Evolutionary conservation across 441 rosid genomes (phyloP).

Genomic region (Adansonia madagascariensis): DNA sequence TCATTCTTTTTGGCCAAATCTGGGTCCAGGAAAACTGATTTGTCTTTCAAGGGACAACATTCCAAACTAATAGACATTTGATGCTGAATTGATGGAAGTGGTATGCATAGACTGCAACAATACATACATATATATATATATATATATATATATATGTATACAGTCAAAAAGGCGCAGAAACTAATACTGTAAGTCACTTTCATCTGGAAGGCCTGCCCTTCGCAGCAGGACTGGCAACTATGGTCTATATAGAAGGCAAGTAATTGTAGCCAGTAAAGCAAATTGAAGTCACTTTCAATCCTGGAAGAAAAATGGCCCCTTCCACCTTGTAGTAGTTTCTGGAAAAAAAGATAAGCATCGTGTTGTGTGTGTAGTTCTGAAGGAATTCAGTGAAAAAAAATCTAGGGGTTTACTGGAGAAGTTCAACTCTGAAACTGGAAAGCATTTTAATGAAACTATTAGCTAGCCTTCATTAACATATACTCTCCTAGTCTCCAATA

Average conservation of each 20-base stretch:
- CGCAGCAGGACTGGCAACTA: neutral
- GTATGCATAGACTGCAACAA: neutral
- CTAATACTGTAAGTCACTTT: neutral
- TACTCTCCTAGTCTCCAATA: neutral
- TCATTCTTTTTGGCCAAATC: neutral
- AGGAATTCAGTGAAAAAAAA: neutral
- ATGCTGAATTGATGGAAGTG: neutral
- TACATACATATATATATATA: neutral
- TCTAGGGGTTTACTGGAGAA: neutral
- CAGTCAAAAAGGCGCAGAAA: neutral
- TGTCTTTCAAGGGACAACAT: neutral
- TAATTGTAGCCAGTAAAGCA: neutral
- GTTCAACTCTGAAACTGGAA: neutral
- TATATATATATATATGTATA: too few species aligned
- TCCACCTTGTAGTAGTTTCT: neutral
- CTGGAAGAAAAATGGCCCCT: neutral
- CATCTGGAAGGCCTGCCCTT: neutral
- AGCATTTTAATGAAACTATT: neutral
- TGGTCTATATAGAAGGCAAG: neutral
- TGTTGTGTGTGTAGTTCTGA: neutral
- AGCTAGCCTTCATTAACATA: too few species aligned
- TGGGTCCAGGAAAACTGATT: neutral
- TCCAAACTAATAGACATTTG: conserved; percentile 2
- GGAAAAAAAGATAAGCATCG: neutral
- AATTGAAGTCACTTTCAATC: neutral